Evolutionary conservation across 495 filamentous ascomycete genomes (phyloP).

Genomic region (Neurospora sublineolata): DNA sequence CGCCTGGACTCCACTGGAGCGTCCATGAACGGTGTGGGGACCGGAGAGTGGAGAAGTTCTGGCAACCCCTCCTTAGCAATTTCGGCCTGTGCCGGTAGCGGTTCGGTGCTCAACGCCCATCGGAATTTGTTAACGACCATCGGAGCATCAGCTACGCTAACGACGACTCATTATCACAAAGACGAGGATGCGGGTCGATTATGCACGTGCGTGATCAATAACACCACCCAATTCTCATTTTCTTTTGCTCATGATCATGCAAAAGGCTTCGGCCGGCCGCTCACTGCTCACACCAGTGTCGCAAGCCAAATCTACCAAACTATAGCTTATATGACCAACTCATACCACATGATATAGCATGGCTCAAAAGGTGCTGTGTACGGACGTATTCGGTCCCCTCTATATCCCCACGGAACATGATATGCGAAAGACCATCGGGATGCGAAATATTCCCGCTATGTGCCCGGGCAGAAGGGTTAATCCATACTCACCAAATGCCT

Average conservation of each 20-base stretch:
- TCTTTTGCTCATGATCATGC: background rate
- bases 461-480: background rate
- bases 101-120: background rate
- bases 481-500: background rate
- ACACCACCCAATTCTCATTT: background rate
- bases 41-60: background rate
- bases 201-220: background rate
- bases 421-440: background rate
- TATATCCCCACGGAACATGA: background rate
- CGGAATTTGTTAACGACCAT: background rate
- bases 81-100: background rate
- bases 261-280: background rate
- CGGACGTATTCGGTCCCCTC: background rate
- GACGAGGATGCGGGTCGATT: background rate
- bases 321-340: background rate
- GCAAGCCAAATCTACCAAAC: background rate
- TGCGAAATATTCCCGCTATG: background rate
- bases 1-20: background rate
- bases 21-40: background rate
- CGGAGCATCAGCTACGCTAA: background rate
- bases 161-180: background rate
- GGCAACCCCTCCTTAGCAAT: conserved; percentile 3
- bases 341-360: background rate
- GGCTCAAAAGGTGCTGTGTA: background rate
- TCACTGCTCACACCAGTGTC: background rate